Evolutionary conservation across 2,329 filamentous ascomycete genomes (phyloP).

Genomic region (Ophiostoma montium): DNA sequence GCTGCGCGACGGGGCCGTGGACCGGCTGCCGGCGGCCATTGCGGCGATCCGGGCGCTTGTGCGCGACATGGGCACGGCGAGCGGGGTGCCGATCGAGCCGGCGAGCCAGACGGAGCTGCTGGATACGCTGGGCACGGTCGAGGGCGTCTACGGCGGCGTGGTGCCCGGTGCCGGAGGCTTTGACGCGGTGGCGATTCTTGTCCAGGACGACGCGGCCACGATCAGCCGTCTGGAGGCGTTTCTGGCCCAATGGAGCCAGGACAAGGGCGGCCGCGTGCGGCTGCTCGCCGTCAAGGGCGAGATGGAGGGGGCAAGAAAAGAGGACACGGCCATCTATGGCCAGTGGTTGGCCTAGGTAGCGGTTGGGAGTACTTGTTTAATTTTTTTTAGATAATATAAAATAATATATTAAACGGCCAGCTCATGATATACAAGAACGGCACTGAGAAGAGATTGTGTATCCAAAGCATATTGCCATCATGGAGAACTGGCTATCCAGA

Average conservation of each 20-base stretch:
- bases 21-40: not conserved
- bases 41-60: conserved; percentile 33
- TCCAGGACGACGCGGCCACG: conserved; percentile 57
- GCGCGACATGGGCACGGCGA: conserved; percentile 58
- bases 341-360: not conserved
- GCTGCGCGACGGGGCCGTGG: conserved; percentile 33
- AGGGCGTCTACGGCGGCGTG: conserved; percentile 79
- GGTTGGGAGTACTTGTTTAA: too few species aligned
- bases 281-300: conserved; percentile 58
- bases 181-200: conserved; percentile 72
- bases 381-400: too few species aligned
- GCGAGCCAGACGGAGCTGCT: conserved; percentile 70
- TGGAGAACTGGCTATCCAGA: not conserved
- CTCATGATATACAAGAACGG: too few species aligned
- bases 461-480: too few species aligned
- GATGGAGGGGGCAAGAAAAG: conserved; percentile 47
- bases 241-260: conserved; percentile 48
- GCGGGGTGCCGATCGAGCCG: conserved; percentile 80
- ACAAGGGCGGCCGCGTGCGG: conserved; percentile 48
- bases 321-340: conserved; percentile 29
- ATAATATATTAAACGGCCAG: not conserved
- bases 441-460: not conserved
- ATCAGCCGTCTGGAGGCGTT: conserved; percentile 44
- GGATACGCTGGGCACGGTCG: conserved; percentile 58
- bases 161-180: conserved; percentile 91